Base-by-base conservation (phyloP, 768 basidiomycete genomes). In the Tubosaeta sp. region DNA sequence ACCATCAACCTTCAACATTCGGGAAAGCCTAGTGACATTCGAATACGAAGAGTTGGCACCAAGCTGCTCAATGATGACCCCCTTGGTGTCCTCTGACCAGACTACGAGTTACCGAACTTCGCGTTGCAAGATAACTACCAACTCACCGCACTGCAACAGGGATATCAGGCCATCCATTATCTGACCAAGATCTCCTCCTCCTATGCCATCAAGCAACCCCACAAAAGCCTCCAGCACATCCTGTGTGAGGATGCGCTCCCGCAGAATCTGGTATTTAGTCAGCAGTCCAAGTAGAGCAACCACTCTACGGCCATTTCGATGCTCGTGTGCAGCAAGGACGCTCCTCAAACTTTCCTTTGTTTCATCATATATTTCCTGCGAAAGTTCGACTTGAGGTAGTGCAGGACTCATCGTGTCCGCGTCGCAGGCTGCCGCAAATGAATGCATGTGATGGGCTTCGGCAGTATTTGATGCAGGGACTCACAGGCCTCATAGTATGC, bases 81-180 rank as follows among this genome's bases (percentile, higher is more conserved):
- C n/a, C 10, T 37, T 54, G 8, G 58, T 55, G 26, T 60, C 48
- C 27, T 50, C 63, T 64, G 29, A 31, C 38, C 12, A 14, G 5
- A 22, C 14, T 3, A 29, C 51, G 1, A 59, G 27, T n/a, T 5
- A 22, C 8, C 35, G 2, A 42, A 42, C 16, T 3, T 10, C 14
- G 0, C 29, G 9, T 38, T 37, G 17, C 32, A 29, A 0, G 25
- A 32, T 13, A 2, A 37, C 10, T 27, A 35, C 2, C 8, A 33
- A 53, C 61, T 33, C 6, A 65, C 64, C 49, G 12, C 56, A 63
- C 14, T 52, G 44, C 52, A 60, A 19, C 17, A 65, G 22, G 25
- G 53, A 58, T 12, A 16, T 53, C 41, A 65, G 32, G n/a, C 61
- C 55, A 4, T 65, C 56, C 63, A 65, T 65, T 17, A 51, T 64